phyloP scores from a whole-genome alignment of 805 yeast genomes.

The Teunomyces kruisii region DNA sequence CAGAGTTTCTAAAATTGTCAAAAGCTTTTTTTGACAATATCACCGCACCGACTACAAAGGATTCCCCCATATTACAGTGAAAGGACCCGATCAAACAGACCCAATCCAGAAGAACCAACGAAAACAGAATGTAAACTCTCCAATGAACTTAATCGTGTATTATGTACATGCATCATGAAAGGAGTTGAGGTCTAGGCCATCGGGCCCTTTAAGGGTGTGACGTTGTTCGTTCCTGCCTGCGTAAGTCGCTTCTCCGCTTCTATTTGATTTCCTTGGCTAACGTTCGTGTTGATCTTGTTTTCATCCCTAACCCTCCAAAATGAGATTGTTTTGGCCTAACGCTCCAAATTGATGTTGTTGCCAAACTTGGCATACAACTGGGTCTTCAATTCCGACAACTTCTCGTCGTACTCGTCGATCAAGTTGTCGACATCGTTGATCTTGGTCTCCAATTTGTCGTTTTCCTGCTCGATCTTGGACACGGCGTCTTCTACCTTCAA shows the following conservation, averaged over 20 bases:
- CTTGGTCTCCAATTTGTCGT: conserved; percentile 49
- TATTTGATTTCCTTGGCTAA: too few relatives aligned
- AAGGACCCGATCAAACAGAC: too few relatives aligned
- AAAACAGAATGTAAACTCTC: neutral
- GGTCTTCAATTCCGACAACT: conserved; percentile 62
- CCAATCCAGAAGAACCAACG: too few relatives aligned
- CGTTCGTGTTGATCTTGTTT: too few relatives aligned
- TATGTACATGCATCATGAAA: neutral
- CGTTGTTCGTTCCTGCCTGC: neutral
- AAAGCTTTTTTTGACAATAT: too few relatives aligned
- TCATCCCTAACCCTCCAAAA: too few relatives aligned
- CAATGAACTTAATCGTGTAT: neutral
- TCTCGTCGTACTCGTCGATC: conserved; percentile 52
- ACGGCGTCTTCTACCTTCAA: conserved; percentile 66
- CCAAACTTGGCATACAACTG: conserved; percentile 89
- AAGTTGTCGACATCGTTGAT: conserved; percentile 47
- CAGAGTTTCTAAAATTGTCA: too few relatives aligned
- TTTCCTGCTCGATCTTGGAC: conserved; percentile 64
- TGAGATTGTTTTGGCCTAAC: too few relatives aligned
- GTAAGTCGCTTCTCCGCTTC: too few relatives aligned
- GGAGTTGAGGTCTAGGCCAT: neutral
- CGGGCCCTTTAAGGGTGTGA: neutral
- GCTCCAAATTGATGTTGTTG: conserved; percentile 79
- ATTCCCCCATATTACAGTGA: too few relatives aligned
- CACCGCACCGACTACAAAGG: too few relatives aligned